Conservation (phyloP, 805 yeast genomes). For the Wickerhamomyces hampshirensis region DNA sequence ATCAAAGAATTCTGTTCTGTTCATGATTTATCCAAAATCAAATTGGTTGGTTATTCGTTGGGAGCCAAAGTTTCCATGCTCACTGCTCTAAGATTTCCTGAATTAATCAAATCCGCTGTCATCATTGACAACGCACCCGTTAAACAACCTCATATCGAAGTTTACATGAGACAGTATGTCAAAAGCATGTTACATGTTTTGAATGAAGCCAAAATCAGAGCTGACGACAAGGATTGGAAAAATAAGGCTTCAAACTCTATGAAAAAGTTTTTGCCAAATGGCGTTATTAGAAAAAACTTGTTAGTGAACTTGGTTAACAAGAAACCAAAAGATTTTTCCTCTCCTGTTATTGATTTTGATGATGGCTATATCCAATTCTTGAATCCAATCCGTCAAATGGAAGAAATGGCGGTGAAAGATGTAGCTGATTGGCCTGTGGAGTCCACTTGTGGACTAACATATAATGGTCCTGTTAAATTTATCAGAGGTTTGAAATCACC, state of each 20-base stretch:
- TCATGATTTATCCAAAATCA: conserved; percentile 26
- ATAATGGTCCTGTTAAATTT: conserved; percentile 20
- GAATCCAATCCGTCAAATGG: conserved; percentile 30
- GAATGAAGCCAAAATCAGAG: conserved; percentile 42
- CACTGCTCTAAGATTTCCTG: conserved; percentile 36
- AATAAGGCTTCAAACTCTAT: conserved; percentile 89
- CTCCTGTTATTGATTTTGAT: conserved; percentile 25
- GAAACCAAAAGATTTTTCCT: conserved; percentile 22
- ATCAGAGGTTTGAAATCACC: conserved; percentile 24
- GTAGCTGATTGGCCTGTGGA: conserved; percentile 32
- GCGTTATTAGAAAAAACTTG: conserved; percentile 31
- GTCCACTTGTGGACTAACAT: conserved; percentile 14
- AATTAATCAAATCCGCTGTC: conserved; percentile 34
- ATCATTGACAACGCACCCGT: conserved; percentile 48
- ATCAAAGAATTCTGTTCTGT: conserved; percentile 32
- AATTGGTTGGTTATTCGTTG: conserved; percentile 43
- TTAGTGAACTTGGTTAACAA: conserved; percentile 33
- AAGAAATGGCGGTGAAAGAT: conserved; percentile 23
- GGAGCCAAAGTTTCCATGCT: conserved; percentile 52
- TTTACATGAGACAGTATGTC: conserved; percentile 32
- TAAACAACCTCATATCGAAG: conserved; percentile 30
- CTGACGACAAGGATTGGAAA: conserved; percentile 40
- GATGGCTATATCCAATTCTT: conserved; percentile 26
- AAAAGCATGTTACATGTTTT: conserved; percentile 72
- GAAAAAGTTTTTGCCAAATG: conserved; percentile 91